These are phyloP conservation scores for Rubia occidens DNA, from an alignment of 305 asterid genomes.

Conservation along the genomic window DNA sequence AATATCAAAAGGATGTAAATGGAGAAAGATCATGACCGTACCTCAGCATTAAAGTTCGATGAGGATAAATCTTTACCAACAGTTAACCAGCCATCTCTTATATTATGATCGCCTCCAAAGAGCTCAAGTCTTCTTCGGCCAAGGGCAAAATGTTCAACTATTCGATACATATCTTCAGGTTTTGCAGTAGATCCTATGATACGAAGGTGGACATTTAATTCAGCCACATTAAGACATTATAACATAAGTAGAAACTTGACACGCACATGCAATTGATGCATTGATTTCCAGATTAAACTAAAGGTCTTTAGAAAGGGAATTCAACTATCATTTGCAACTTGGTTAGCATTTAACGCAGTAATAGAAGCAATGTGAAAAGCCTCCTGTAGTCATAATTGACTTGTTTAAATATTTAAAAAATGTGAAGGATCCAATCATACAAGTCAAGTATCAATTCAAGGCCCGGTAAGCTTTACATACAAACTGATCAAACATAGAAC, in stretches of 20 bases:
- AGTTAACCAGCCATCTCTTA: constrained; percentile 98
- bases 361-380: background rate
- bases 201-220: background rate
- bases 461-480: background rate
- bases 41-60: constrained; percentile 85
- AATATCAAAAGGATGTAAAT: background rate
- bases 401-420: background rate
- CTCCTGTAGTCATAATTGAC: background rate
- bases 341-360: background rate
- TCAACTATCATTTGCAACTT: background rate
- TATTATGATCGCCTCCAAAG: constrained; percentile 96
- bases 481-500: background rate
- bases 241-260: background rate
- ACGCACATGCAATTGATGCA: background rate
- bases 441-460: background rate
- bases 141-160: constrained; percentile 95
- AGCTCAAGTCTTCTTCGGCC: constrained; percentile 99
- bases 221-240: constrained; percentile 2
- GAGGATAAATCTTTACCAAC: constrained; percentile 87
- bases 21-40: constrained; percentile 16
- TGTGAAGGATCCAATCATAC: background rate
- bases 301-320: background rate
- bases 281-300: background rate
- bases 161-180: constrained; percentile 97
- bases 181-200: constrained; percentile 83